Evolutionary conservation across 1,139 yeast genomes (phyloP).

Genomic region (Taphrina betulina): DNA sequence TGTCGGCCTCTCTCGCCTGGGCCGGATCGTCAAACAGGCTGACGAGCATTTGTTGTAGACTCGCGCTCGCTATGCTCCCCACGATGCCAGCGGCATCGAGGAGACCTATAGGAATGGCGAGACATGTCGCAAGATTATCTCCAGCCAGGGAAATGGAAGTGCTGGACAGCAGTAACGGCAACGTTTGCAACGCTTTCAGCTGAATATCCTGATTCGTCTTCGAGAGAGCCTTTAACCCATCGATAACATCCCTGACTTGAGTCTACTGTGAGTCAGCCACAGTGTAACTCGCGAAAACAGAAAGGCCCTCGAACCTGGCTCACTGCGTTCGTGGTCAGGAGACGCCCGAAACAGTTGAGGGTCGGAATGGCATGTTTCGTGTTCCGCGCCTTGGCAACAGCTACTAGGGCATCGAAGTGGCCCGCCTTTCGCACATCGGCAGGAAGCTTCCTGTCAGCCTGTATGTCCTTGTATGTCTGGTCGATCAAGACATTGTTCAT

Average conservation of each 20-base stretch:
- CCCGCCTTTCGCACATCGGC: constrained; percentile 10
- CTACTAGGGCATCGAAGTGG: constrained; percentile 6
- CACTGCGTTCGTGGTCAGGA: neutral
- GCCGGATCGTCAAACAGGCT: constrained; percentile 12
- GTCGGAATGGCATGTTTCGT: constrained; percentile 9
- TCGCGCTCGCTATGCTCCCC: constrained; percentile 22
- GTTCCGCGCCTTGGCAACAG: constrained; percentile 14
- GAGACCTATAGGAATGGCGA: constrained; percentile 5
- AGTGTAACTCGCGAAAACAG: neutral
- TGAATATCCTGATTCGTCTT: constrained; percentile 7
- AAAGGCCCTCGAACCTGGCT: neutral
- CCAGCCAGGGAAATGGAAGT: neutral
- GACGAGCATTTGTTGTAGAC: constrained; percentile 15
- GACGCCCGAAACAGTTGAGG: constrained; percentile 2
- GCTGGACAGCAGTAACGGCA: constrained; percentile 9
- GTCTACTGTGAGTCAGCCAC: neutral
- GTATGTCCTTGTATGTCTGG: constrained; percentile 10
- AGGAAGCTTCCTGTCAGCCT: constrained; percentile 12
- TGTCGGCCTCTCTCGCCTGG: constrained; percentile 14
- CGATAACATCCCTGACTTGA: constrained; percentile 19
- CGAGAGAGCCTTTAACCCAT: constrained; percentile 2
- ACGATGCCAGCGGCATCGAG: constrained; percentile 21
- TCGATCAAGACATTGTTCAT: constrained; percentile 16
- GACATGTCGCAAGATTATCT: neutral
- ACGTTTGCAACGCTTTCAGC: constrained; percentile 25